A percentile compares a stretch with the other conserved stretches of the same genome.
Evolutionary conservation across 2,329 filamentous ascomycete genomes (phyloP).

Genomic region (Neonectria sp.): DNA sequence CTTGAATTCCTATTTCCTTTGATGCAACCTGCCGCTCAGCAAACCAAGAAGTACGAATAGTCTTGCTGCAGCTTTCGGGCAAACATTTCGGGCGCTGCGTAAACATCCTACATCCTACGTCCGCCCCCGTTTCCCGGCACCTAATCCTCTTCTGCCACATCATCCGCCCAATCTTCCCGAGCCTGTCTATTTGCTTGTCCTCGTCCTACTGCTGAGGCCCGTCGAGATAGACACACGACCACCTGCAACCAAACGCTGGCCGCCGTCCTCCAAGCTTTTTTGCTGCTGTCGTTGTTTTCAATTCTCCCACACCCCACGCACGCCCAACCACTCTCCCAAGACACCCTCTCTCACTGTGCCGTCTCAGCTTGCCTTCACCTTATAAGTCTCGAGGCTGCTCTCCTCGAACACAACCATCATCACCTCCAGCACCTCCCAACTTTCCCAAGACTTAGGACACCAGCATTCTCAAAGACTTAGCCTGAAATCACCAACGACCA

Average conservation of each 20-base stretch:
- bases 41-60: conserved; percentile 19
- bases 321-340: conserved; percentile 32
- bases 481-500: neutral
- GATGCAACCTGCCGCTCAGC: conserved; percentile 28
- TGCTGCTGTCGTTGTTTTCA: conserved; percentile 22
- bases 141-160: conserved; percentile 50
- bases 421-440: conserved; percentile 19
- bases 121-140: conserved; percentile 36
- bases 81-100: conserved; percentile 35
- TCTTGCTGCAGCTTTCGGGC: conserved; percentile 36
- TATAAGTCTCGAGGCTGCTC: conserved; percentile 40
- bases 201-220: conserved; percentile 43
- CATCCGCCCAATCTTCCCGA: conserved; percentile 40
- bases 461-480: neutral
- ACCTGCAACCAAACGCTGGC: conserved; percentile 32
- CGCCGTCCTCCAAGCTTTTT: conserved; percentile 29
- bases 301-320: conserved; percentile 34
- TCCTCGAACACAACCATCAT: conserved; percentile 13
- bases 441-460: conserved; percentile 3
- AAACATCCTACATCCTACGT: conserved; percentile 36
- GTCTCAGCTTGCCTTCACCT: conserved; percentile 24
- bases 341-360: conserved; percentile 29
- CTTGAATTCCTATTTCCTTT: conserved; percentile 18
- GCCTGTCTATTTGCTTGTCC: conserved; percentile 35
- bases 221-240: conserved; percentile 38